These are phyloP conservation scores for Acanthamoeba divionensis DNA, from an alignment of 208 protist species.

Conservation along the genomic window DNA sequence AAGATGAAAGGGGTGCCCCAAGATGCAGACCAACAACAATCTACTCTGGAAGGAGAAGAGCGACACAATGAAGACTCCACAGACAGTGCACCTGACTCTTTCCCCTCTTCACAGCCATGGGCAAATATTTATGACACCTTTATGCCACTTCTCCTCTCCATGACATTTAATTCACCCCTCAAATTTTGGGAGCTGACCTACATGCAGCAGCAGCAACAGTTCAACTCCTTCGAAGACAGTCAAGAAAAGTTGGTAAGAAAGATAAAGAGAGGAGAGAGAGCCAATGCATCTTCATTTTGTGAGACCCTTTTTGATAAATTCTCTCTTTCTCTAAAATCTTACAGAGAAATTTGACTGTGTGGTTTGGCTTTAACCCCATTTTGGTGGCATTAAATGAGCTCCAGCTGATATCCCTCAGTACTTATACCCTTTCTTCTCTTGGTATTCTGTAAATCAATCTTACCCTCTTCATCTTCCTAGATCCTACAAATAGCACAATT, in stretches of 20 bases:
- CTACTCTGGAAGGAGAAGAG: no score
- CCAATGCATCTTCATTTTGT: background rate
- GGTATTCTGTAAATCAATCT: background rate
- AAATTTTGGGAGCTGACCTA: slow-evolving; percentile 40
- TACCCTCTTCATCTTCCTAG: background rate
- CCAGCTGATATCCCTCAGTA: background rate
- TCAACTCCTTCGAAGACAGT: background rate
- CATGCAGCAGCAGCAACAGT: slow-evolving; percentile 24
- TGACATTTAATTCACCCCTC: slow-evolving; percentile 18
- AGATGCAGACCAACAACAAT: no score
- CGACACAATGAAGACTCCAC: no score
- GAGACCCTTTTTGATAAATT: background rate
- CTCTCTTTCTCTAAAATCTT: background rate
- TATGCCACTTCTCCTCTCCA: slow-evolving; percentile 5
- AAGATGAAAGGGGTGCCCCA: no score
- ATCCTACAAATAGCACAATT: background rate
- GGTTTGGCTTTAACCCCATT: slow-evolving; percentile 9
- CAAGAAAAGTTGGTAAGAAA: slow-evolving; percentile 7
- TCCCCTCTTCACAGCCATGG: background rate
- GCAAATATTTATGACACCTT: background rate
- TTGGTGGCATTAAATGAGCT: background rate
- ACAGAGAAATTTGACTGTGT: background rate
- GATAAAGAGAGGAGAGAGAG: background rate
- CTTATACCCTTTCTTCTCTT: background rate
- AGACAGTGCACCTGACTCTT: no score